Percentiles rank a stretch among this genome's conserved stretches.
Conservation (phyloP, 2,329 filamentous ascomycete species). For the Aciculosporium take region DNA sequence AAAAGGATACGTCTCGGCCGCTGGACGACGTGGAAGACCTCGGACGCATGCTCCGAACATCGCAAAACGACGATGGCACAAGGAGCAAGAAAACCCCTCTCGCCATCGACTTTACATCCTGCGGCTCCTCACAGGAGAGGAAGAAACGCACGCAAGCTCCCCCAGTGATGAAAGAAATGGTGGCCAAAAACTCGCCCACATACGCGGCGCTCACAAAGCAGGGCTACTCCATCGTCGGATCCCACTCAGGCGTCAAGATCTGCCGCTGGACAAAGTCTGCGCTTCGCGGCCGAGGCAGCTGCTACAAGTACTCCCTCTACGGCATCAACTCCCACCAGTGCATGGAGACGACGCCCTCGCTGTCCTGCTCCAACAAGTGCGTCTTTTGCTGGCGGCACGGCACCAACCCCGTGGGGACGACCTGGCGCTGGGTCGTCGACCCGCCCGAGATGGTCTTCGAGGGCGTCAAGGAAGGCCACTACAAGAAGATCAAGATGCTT, state of each 20-base stretch:
- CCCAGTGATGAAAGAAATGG: slow-evolving; percentile 70
- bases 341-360: slow-evolving; percentile 93
- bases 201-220: slow-evolving; percentile 86
- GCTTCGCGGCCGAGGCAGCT: slow-evolving; percentile 80
- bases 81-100: slow-evolving; percentile 33
- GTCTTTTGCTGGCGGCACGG: slow-evolving; percentile 98
- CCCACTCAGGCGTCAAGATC: slow-evolving; percentile 92
- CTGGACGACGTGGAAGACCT: slow-evolving; percentile 80
- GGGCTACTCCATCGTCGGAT: slow-evolving; percentile 88
- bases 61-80: slow-evolving; percentile 21
- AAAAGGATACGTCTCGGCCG: slow-evolving; percentile 23
- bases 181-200: slow-evolving; percentile 78
- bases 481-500: slow-evolving; percentile 96
- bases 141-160: slow-evolving; percentile 28
- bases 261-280: slow-evolving; percentile 98
- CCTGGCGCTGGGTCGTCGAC: slow-evolving; percentile 93
- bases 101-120: slow-evolving; percentile 77
- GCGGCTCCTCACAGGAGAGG: slow-evolving; percentile 30
- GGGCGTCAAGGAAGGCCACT: slow-evolving; percentile 82
- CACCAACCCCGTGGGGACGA: slow-evolving; percentile 91
- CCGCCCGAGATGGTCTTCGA: slow-evolving; percentile 79
- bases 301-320: slow-evolving; percentile 97
- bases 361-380: slow-evolving; percentile 96
- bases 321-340: slow-evolving; percentile 92
- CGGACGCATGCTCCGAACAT: slow-evolving; percentile 45